Base-by-base conservation (phyloP, 441 rosid genomes). In the Populus hybrid region DNA sequence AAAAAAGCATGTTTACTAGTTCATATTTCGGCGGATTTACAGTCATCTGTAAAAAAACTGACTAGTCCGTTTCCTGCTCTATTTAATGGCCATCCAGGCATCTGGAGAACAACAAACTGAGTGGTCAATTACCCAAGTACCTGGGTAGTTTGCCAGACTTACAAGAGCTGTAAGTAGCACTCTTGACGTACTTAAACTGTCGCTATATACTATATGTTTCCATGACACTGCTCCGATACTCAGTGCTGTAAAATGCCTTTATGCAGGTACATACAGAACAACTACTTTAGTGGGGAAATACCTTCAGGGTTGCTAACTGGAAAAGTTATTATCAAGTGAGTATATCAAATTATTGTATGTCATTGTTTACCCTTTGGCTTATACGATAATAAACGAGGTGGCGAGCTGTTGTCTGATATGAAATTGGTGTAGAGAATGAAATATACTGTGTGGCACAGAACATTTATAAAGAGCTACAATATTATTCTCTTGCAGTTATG, bases 101-200 rank as follows among this genome's bases (percentile, higher is more conserved):
- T 86, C 82, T 96, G 74, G 99, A 93, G 87, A 94, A 90, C 88
- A 96, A 96, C 80, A 77, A 86, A 74, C 85, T 94, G 73, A 88
- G 74, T 10, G 99, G 98, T 74, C 82, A 88, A 21, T 84, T 96
- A 76, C 98, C 99, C 71, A 77, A 90, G 72, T 90, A 80, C 87
- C 85, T 90, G 36, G 88, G 83, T 26, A 88, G 83, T 78, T 87
- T 96, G 77, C 90, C 93, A 57, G 89, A 80, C 85, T 86, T 96
- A 73, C 86, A 85, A 63, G 98, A 90, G 85, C 67, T 96, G 98
- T 96, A 88, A 20, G 97, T 88, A 78, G 71, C 65, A 61, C n/a
- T 57, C 23, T 63, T 24, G 46, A 72, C 10, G 73, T 36, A 74
- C 42, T 53, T 64, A 20, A 20, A 30, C n/a, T 36, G 38, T 76